A percentile compares a stretch with the other conserved stretches of the same genome.
Evolutionary conservation across 1,284 basidiomycete genomes (phyloP).

Genomic region (Phlebopus sp.): DNA sequence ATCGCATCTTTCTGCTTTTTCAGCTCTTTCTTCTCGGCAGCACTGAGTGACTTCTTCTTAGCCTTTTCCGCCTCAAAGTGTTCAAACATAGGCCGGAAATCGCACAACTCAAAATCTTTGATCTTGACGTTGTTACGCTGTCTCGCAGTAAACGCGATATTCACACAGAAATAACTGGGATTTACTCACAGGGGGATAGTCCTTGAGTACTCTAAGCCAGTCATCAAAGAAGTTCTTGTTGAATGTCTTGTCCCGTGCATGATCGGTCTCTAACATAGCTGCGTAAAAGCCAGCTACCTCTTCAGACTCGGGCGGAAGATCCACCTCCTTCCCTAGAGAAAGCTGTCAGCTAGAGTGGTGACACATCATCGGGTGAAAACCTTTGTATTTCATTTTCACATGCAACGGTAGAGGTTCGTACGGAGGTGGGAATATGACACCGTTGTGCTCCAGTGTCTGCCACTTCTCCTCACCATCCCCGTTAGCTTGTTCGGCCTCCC

Average conservation of each 20-base stretch:
- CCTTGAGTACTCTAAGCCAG: slow-evolving; percentile 76
- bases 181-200: slow-evolving; percentile 80
- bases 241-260: slow-evolving; percentile 87
- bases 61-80: slow-evolving; percentile 91
- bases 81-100: slow-evolving; percentile 95
- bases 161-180: slow-evolving; percentile 6
- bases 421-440: slow-evolving; percentile 94
- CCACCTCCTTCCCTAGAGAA: slow-evolving; percentile 67
- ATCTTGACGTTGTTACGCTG: slow-evolving; percentile 78
- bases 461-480: slow-evolving; percentile 85
- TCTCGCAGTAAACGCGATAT: slow-evolving; percentile 10
- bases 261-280: slow-evolving; percentile 90
- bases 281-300: slow-evolving; percentile 98
- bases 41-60: slow-evolving; percentile 85
- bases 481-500: slow-evolving; percentile 67
- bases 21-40: slow-evolving; percentile 85
- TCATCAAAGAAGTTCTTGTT: slow-evolving; percentile 97
- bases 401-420: slow-evolving; percentile 84
- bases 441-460: slow-evolving; percentile 90
- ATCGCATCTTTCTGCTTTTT: slow-evolving; percentile 84
- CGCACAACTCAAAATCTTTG: slow-evolving; percentile 77
- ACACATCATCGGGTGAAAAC: slow-evolving; percentile 40
- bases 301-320: slow-evolving; percentile 84
- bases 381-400: slow-evolving; percentile 96
- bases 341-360: slow-evolving; percentile 13